These are phyloP conservation scores for Calamus simplicifolius DNA, from an alignment of 176 grass and related monocot species.

Conservation along the genomic window DNA sequence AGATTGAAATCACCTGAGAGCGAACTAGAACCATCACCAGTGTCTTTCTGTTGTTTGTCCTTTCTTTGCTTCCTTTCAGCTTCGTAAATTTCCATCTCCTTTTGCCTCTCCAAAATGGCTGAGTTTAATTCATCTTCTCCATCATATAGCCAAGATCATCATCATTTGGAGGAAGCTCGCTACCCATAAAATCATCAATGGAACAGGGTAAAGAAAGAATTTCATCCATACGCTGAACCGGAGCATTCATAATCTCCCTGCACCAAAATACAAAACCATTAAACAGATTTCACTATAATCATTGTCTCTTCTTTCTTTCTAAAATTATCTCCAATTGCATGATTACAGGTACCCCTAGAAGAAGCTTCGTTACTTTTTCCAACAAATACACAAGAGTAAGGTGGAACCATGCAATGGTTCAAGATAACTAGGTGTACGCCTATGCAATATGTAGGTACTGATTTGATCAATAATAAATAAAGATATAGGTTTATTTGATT, in stretches of 20 bases:
- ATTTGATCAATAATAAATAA: too few species aligned
- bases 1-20: conserved; percentile 59
- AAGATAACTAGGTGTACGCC: too few species aligned
- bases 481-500: too few species aligned
- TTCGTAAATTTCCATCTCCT: conserved; percentile 79
- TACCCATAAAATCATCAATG: conserved; percentile 45
- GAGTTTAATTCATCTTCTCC: conserved; percentile 78
- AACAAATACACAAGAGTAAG: too few species aligned
- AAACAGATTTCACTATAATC: neutral
- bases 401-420: too few species aligned
- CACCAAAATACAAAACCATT: conserved; percentile 4
- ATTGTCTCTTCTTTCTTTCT: neutral
- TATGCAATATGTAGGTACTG: too few species aligned
- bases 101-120: conserved; percentile 68
- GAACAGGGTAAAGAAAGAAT: conserved; percentile 59
- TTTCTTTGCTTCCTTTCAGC: conserved; percentile 54
- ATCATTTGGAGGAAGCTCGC: conserved; percentile 57
- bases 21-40: conserved; percentile 26
- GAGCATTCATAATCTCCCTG: conserved; percentile 79
- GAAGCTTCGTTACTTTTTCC: too few species aligned
- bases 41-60: conserved; percentile 33
- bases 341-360: too few species aligned
- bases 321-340: neutral
- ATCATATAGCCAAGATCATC: conserved; percentile 72
- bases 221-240: conserved; percentile 71